phyloP scores from a whole-genome alignment of 306 rosid species.

The Glycine latifolia region DNA sequence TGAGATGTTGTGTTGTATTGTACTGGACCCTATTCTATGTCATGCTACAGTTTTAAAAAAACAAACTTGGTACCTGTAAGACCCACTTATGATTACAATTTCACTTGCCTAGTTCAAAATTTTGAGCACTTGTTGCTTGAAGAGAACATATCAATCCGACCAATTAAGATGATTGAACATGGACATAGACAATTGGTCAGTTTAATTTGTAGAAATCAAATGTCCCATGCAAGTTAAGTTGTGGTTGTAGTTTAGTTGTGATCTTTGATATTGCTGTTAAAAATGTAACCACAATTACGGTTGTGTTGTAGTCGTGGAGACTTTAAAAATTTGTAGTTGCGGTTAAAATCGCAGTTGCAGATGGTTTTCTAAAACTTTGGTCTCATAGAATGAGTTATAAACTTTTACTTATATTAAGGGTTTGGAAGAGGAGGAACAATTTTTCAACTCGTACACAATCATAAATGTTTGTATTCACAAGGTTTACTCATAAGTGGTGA shows the following conservation, averaged over 20 bases:
- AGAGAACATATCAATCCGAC: neutral
- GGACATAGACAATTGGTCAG: too few relatives aligned
- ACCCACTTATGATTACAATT: neutral
- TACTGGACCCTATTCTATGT: neutral
- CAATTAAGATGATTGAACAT: too few relatives aligned
- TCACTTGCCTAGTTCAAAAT: neutral
- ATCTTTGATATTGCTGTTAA: neutral
- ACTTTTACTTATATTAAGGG: neutral
- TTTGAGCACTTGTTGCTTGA: neutral
- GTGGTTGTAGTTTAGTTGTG: neutral
- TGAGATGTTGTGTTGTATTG: neutral
- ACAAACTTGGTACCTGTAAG: neutral
- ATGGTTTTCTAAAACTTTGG: neutral
- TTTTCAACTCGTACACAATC: too few relatives aligned
- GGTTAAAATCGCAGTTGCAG: neutral
- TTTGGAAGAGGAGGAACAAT: too few relatives aligned
- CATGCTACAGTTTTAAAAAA: slow-evolving; percentile 1
- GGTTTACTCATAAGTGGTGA: neutral
- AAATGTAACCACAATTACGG: neutral
- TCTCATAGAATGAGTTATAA: neutral
- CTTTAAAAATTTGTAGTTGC: neutral
- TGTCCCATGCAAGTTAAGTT: neutral
- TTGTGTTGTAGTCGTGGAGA: neutral
- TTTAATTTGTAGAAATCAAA: neutral
- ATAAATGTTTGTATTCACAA: neutral